phyloP scores from a whole-genome alignment of 208 protist species.

The Strigomonas galati region DNA sequence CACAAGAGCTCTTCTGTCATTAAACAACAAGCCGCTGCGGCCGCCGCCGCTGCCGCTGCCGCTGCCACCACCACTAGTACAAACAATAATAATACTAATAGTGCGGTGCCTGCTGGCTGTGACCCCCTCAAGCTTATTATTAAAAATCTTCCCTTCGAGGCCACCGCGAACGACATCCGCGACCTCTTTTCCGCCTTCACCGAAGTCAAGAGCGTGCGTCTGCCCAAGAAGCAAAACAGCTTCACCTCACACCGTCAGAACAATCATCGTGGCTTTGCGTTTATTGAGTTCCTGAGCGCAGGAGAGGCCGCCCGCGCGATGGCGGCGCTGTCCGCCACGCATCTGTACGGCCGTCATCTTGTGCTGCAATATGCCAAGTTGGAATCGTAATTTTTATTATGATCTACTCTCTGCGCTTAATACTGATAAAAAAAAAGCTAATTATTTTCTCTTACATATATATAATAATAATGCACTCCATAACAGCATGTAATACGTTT shows the following conservation, averaged over 20 bases:
- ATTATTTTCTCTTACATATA: not conserved
- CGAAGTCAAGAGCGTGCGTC: conserved; percentile 94
- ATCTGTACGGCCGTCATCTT: conserved; percentile 98
- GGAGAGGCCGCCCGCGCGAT: conserved; percentile 94
- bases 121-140: conserved; percentile 95
- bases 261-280: conserved; percentile 97
- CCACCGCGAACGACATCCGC: conserved; percentile 93
- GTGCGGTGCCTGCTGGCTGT: conserved; percentile 63
- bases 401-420: too few species aligned
- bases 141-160: conserved; percentile 99
- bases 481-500: too few species aligned
- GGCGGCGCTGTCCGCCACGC: conserved; percentile 89
- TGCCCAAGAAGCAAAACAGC: conserved; percentile 93
- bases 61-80: not conserved
- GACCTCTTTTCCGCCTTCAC: conserved; percentile 96
- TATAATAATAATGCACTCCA: not conserved
- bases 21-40: not conserved
- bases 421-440: not conserved
- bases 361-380: conserved; percentile 96
- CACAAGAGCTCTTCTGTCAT: too few species aligned
- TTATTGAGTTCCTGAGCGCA: conserved; percentile 97
- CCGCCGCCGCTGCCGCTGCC: not conserved
- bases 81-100: not conserved
- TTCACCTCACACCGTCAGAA: conserved; percentile 81
- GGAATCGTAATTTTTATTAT: conserved; percentile 58